Evolutionary conservation across 2,329 filamentous ascomycete genomes (phyloP), one percentile per base, ranked within the genome.

Genomic region (Beauveria rudraprayagi): DNA sequence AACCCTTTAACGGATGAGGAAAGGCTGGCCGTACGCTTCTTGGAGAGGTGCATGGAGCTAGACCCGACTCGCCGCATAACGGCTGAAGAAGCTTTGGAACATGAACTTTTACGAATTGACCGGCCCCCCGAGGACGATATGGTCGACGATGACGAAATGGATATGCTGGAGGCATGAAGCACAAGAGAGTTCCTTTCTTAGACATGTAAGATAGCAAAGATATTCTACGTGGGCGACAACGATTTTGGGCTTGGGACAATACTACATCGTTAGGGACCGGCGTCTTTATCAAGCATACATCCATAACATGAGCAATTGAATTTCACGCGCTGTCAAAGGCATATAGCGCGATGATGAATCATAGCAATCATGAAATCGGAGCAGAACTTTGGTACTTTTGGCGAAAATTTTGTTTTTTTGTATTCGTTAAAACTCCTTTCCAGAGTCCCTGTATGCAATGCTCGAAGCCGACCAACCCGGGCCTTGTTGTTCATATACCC

Each of bases 21-120:
- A 76, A 84, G 83, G 67, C 77, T 89, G 63, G 90, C 90, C 0
- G 80, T 93, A 0, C 79, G 83, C 47, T 94, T 95, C 69, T 73
- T 95, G 63, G 80, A 83, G 55, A 76, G 82, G 19, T 90, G 90
- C 67, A 81, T 95, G 71, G 90, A 94, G 61, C 77, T 92, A 53
- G 90, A 95, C 69, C 90, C 91, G 0, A 77, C 77, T 28, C 86
- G 83, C 71, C 78, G 91, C 28, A 90, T 93, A 61, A 90, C 87
- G 47, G 91, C 91, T 1, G 81, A 83, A 37, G 85, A 92, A 67
- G 91, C 91, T 0, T 72, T 95, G 52, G 72, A 82, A 55, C 89
- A 93, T 71, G 84, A 88, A 0, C 93, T 93, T 69, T 72, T 92
- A 64, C 73, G 71, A 48, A 65, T 72, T 19, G 68, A 68, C 50